Percentiles rank a stretch among this genome's conserved stretches.
Conservation (phyloP, 306 rosid genomes). For the Fragaria iinumae region DNA sequence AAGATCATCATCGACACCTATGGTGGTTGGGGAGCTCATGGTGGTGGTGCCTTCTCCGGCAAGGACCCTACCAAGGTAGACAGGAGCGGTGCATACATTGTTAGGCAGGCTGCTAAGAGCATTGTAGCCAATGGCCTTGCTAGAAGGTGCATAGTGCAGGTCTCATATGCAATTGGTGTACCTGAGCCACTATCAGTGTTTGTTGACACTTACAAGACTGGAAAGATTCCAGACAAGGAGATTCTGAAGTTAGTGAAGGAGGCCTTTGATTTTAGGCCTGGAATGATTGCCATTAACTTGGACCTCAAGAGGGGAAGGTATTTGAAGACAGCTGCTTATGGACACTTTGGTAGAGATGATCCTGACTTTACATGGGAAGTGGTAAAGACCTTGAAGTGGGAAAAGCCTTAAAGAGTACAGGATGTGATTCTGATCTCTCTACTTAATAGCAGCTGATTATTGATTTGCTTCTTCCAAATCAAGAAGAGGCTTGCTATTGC, state of each 20-base stretch:
- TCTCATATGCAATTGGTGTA: conserved; percentile 66
- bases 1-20: conserved; percentile 62
- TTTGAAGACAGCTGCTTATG: conserved; percentile 68
- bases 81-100: conserved; percentile 66
- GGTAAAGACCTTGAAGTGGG: conserved; percentile 59
- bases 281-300: conserved; percentile 53
- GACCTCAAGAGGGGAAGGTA: conserved; percentile 68
- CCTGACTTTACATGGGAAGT: conserved; percentile 67
- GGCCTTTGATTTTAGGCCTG: conserved; percentile 64
- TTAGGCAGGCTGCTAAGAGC: conserved; percentile 71
- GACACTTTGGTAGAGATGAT: conserved; percentile 68
- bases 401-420: conserved; percentile 36
- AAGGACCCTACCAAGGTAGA: conserved; percentile 68
- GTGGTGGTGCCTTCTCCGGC: conserved; percentile 72
- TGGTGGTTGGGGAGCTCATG: conserved; percentile 78
- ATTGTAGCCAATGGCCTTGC: conserved; percentile 62
- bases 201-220: conserved; percentile 52
- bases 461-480: conserved; percentile 18
- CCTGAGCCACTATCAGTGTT: conserved; percentile 62
- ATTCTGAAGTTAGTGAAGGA: conserved; percentile 58
- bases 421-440: conserved; percentile 3
- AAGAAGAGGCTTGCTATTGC: conserved; percentile 3
- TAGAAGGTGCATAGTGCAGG: conserved; percentile 61
- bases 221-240: conserved; percentile 65
- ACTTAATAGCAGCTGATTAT: conserved; percentile 16